Conservation (phyloP, 768 basidiomycete genomes). For the Tricholoma flavovirens region DNA sequence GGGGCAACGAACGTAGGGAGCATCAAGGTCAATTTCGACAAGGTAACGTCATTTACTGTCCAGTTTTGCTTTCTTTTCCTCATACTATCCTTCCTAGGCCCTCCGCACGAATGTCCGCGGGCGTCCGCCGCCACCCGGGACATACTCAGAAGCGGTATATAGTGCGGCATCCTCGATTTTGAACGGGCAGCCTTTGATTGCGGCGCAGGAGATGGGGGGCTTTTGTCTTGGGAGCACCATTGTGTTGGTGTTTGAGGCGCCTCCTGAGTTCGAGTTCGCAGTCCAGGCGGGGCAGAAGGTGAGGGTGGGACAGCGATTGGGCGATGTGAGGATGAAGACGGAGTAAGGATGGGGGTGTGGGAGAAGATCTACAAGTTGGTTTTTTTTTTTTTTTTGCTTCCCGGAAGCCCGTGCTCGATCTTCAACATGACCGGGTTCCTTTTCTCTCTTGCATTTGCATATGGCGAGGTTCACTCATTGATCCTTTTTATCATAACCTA, state of each 20-base stretch:
- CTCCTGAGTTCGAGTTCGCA: constrained; percentile 71
- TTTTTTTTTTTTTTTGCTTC: background rate
- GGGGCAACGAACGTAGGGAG: constrained; percentile 98
- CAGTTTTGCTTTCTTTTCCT: background rate
- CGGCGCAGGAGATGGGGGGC: constrained; percentile 96
- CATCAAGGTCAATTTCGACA: constrained; percentile 94
- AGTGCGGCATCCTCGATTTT: constrained; percentile 76
- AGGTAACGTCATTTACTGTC: constrained; percentile 34
- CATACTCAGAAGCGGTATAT: constrained; percentile 91
- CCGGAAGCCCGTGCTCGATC: too few species aligned
- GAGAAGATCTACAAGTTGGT: background rate
- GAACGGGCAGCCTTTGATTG: constrained; percentile 78
- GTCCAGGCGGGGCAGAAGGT: constrained; percentile 79
- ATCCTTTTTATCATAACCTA: too few species aligned
- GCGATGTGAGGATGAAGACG: constrained; percentile 42
- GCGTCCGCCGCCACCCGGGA: constrained; percentile 68
- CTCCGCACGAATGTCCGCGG: constrained; percentile 87
- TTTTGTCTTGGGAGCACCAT: constrained; percentile 95
- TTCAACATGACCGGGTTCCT: too few species aligned
- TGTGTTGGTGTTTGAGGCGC: constrained; percentile 95
- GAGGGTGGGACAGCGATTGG: constrained; percentile 79
- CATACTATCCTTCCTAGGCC: constrained; percentile 37
- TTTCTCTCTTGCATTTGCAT: too few species aligned
- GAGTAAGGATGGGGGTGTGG: constrained; percentile 9
- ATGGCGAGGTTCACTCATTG: too few species aligned